Conservation (phyloP, 2,329 filamentous ascomycete species). For the Westerdykella sp. region DNA sequence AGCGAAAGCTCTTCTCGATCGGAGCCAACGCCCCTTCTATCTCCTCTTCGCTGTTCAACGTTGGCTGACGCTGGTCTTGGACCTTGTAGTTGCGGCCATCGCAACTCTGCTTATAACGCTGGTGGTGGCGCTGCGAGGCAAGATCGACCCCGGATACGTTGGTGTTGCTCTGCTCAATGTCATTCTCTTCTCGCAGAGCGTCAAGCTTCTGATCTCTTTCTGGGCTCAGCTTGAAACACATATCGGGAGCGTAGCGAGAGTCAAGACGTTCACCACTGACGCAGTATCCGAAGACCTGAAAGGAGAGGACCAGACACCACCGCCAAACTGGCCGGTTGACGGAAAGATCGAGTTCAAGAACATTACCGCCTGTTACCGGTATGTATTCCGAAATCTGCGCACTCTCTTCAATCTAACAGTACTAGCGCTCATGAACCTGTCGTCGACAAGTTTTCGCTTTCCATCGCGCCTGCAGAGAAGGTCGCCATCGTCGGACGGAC, state of each 20-base stretch:
- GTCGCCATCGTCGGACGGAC: slow-evolving; percentile 51
- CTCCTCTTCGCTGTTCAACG: slow-evolving; percentile 42
- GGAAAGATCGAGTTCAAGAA: slow-evolving; percentile 41
- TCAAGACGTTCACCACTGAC: slow-evolving; percentile 48
- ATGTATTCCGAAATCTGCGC: slow-evolving; percentile 5
- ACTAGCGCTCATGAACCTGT: slow-evolving; percentile 30
- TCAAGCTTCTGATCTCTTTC: slow-evolving; percentile 46
- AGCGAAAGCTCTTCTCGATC: slow-evolving; percentile 35
- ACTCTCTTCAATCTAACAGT: slow-evolving; percentile 1
- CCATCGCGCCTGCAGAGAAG: slow-evolving; percentile 44
- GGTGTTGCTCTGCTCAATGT: slow-evolving; percentile 51
- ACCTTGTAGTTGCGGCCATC: slow-evolving; percentile 37
- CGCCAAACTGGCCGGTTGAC: slow-evolving; percentile 39
- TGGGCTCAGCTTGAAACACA: slow-evolving; percentile 56
- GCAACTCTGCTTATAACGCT: slow-evolving; percentile 35
- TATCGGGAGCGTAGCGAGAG: slow-evolving; percentile 51
- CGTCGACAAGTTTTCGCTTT: slow-evolving; percentile 43
- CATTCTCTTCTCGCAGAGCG: slow-evolving; percentile 48
- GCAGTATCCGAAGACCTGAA: slow-evolving; percentile 47
- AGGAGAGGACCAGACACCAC: slow-evolving; percentile 41
- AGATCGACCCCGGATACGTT: slow-evolving; percentile 44
- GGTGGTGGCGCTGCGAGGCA: slow-evolving; percentile 30
- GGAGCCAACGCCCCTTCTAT: slow-evolving; percentile 42
- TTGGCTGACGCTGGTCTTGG: slow-evolving; percentile 40
- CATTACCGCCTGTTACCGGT: slow-evolving; percentile 44